A percentile compares a stretch with the other conserved stretches of the same genome.
Evolutionary conservation across 1,284 basidiomycete species (phyloP).

Genomic region (Coniferiporia weirii): DNA sequence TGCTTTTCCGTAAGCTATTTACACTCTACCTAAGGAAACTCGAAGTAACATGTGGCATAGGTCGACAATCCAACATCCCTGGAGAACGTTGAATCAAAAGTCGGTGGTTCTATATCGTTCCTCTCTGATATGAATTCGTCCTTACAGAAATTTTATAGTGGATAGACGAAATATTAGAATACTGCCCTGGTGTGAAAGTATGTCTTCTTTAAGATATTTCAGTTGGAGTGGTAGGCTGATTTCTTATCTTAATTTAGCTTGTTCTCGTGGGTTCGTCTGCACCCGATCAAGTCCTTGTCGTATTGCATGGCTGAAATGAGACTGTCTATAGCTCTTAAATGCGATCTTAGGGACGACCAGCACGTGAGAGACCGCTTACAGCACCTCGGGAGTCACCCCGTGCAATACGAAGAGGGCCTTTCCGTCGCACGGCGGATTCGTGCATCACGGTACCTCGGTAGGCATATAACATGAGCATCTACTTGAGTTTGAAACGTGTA

Average conservation of each 20-base stretch:
- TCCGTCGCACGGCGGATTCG: constrained; percentile 85
- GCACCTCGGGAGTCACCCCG: constrained; percentile 60
- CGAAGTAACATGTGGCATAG: constrained; percentile 32
- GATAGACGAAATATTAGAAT: constrained; percentile 84
- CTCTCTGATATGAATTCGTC: background rate
- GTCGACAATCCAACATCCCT: constrained; percentile 88
- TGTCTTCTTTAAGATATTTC: constrained; percentile 24
- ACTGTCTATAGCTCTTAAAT: constrained; percentile 74
- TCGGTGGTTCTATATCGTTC: constrained; percentile 28
- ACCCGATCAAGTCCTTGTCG: background rate
- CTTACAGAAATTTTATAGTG: constrained; percentile 46
- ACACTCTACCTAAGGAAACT: constrained; percentile 3
- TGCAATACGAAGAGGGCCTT: constrained; percentile 89
- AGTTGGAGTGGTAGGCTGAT: constrained; percentile 9
- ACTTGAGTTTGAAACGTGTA: too few species aligned
- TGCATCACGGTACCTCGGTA: constrained; percentile 87
- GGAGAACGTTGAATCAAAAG: constrained; percentile 91
- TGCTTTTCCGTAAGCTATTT: constrained; percentile 76
- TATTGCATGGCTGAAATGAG: background rate
- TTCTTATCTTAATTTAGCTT: constrained; percentile 40
- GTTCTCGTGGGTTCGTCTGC: constrained; percentile 76
- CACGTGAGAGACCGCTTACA: constrained; percentile 62
- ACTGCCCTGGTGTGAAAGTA: constrained; percentile 92
- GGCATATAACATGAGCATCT: constrained; percentile 24
- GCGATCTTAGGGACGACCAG: constrained; percentile 84